Base-by-base conservation (phyloP, 495 filamentous ascomycete genomes). In the Rhizodiscina lignyota region DNA sequence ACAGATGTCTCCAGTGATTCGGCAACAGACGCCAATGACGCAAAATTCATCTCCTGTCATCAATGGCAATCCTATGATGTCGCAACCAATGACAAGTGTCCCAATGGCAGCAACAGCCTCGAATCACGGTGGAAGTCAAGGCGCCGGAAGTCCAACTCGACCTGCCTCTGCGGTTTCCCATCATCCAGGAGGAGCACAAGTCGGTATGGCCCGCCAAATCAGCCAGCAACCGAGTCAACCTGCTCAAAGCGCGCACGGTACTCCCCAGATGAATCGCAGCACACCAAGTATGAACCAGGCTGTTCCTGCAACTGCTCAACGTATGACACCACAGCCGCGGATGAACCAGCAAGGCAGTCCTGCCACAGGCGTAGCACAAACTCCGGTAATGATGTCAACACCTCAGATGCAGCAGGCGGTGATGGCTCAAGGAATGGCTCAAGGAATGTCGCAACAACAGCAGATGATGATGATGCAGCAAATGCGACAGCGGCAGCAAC, bases 101-200 rank as follows among this genome's bases (percentile, higher is more conserved):
- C 67, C 83, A 0, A 89, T 92, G 83, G 74, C 74, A 28, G 66
- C 73, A 36, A 78, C 75, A n/a, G 72, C 77, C 22, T 86, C 82
- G 1, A 78, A 70, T 51, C 79, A 74, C 48, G 64, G 63, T 21
- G 67, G 80, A 48, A 81, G 74, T 51, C 79, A 74, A 49, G 64
- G 63, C 21, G 67, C 81, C 47, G 82, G 74, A 33, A 83, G 77
- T 44, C 86, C 85, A 15, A 64, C 73, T 28, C 63, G 84, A 26
- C 80, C 84, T 21, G 62, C 79, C 12, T 91, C 84, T 34, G 74
- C 83, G 4, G 62, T 77, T 31, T 79, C 84, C 42, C 74, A 75
- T 49, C 72, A 77, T 21, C 70, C 72, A 30, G 66, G 70, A 0
- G 10, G 5, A 16, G 18, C n/a, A 24, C 75, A 63, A 30, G n/a